Conservation (phyloP, 208 protist species). For the Novymonas esmeraldas region DNA sequence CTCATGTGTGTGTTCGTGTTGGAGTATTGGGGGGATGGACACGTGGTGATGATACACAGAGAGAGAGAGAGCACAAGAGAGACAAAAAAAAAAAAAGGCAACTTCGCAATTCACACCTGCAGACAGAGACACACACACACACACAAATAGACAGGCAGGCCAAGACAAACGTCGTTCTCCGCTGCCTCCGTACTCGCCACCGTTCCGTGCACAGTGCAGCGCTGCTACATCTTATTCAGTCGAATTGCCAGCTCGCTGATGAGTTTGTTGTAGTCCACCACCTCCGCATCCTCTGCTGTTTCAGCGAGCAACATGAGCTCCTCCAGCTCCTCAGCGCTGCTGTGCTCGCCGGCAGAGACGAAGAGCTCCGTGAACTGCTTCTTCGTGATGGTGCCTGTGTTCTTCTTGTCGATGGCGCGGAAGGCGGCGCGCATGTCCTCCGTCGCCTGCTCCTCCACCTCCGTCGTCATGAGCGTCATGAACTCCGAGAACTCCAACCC, state of each 20-base stretch:
- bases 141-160: background rate
- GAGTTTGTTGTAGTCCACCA: constrained; percentile 79
- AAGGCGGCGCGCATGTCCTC: constrained; percentile 6
- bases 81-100: background rate
- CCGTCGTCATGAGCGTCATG: constrained; percentile 10
- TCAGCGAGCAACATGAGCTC: constrained; percentile 72
- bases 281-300: constrained; percentile 50
- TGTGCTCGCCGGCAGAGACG: constrained; percentile 76
- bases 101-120: background rate
- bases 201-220: background rate
- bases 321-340: constrained; percentile 83
- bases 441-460: background rate
- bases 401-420: constrained; percentile 66
- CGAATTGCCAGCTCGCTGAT: constrained; percentile 52
- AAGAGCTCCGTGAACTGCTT: constrained; percentile 72
- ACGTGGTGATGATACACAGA: too few relatives aligned
- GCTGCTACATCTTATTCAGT: constrained; percentile 59
- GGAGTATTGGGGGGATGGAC: too few relatives aligned
- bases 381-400: constrained; percentile 63
- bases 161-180: background rate
- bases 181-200: background rate
- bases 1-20: too few relatives aligned
- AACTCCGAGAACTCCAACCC: constrained; percentile 93
- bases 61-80: too few relatives aligned
- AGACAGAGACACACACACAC: background rate